Conservation (phyloP, 306 rosid genomes). For the Rosa persica region DNA sequence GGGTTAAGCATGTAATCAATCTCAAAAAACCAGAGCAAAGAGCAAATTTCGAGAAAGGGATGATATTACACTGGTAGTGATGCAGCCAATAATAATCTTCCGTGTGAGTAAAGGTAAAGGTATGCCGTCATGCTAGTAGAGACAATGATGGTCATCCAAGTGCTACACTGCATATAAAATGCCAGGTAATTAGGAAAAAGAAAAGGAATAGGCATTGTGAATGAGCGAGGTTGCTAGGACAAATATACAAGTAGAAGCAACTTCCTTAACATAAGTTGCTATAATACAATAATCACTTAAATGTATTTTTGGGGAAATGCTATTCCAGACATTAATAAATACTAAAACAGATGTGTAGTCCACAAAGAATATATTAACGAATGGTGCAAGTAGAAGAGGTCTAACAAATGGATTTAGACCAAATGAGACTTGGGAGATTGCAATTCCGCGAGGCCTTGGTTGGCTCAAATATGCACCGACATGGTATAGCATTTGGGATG, state of each 20-base stretch:
- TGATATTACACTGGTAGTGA: conserved; percentile 97
- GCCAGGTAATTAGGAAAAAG: background rate
- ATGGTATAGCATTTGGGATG: too few species aligned
- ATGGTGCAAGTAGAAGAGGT: too few species aligned
- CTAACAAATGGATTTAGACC: too few species aligned
- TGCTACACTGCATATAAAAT: conserved; percentile 70
- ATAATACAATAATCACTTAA: too few species aligned
- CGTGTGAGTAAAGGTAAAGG: conserved; percentile 84
- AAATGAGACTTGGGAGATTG: too few species aligned
- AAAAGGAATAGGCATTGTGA: background rate
- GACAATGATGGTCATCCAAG: conserved; percentile 85
- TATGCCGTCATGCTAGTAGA: conserved; percentile 92
- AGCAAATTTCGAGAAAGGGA: background rate
- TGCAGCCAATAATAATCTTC: conserved; percentile 90
- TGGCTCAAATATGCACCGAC: too few species aligned
- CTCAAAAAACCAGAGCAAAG: background rate
- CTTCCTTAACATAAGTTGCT: background rate
- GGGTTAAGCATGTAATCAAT: background rate
- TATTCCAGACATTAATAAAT: too few species aligned
- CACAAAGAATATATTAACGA: too few species aligned
- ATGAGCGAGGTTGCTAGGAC: background rate
- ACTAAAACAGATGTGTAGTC: too few species aligned
- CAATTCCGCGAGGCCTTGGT: too few species aligned
- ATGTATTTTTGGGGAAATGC: too few species aligned
- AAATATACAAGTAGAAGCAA: background rate